Percentiles rank a stretch among this genome's conserved stretches.
Conservation (phyloP, 495 filamentous ascomycete genomes). For the Neurospora sp. region DNA sequence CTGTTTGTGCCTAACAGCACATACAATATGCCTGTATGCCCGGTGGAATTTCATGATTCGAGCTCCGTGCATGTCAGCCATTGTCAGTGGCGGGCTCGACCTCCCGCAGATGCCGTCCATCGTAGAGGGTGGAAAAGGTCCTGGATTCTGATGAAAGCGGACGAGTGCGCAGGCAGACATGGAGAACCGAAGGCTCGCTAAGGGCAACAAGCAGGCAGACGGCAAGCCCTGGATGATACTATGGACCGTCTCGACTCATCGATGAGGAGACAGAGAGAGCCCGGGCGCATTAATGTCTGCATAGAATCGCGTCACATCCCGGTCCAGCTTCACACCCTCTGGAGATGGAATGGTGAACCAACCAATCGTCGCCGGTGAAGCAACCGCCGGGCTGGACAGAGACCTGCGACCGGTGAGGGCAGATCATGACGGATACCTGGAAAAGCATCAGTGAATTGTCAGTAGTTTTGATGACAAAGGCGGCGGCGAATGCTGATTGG, state of each 20-base stretch:
- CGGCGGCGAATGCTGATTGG: background rate
- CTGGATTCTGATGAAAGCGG: background rate
- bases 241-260: background rate
- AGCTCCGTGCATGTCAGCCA: background rate
- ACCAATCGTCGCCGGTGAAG: conserved; percentile 15
- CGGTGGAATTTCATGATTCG: background rate
- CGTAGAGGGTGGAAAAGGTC: background rate
- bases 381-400: conserved; percentile 1
- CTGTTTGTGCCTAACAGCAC: background rate
- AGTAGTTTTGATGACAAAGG: background rate
- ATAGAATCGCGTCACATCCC: conserved; percentile 7
- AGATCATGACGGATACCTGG: conserved; percentile 1
- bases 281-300: background rate
- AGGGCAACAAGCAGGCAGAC: background rate
- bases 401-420: conserved; percentile 15
- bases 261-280: background rate
- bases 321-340: conserved; percentile 15
- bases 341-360: conserved; percentile 7
- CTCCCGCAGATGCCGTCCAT: background rate
- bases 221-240: background rate
- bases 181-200: background rate
- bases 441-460: background rate
- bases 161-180: background rate
- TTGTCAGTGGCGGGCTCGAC: background rate
- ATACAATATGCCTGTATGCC: background rate